These are phyloP conservation scores for California macrophylla DNA, from an alignment of 441 rosid genomes.

Conservation along the genomic window DNA sequence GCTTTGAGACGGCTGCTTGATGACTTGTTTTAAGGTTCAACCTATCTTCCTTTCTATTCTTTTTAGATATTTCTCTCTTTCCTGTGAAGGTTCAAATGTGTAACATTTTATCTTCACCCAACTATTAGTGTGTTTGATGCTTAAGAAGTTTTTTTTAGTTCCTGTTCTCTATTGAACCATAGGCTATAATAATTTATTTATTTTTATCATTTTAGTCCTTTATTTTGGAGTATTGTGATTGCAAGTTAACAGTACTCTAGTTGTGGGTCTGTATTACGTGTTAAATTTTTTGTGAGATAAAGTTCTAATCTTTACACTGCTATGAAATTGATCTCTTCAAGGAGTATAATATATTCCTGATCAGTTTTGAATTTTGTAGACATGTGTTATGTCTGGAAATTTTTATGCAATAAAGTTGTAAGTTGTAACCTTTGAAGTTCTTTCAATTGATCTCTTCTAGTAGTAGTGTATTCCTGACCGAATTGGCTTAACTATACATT, in stretches of 20 bases:
- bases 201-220: too few relatives aligned
- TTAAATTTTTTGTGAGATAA: background rate
- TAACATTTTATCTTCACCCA: background rate
- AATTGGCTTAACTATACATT: background rate
- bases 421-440: too few relatives aligned
- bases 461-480: too few relatives aligned
- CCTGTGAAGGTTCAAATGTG: background rate
- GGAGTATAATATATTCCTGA: background rate
- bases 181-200: background rate
- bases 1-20: conserved; percentile 40
- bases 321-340: background rate
- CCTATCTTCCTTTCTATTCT: conserved; percentile 4
- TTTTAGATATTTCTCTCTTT: background rate
- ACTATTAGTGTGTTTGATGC: background rate
- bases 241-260: too few relatives aligned
- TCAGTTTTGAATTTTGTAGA: background rate
- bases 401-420: too few relatives aligned
- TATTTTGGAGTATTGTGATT: too few relatives aligned
- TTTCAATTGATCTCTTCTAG: too few relatives aligned
- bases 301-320: background rate
- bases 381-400: too few relatives aligned
- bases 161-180: background rate
- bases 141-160: background rate
- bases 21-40: conserved; percentile 30
- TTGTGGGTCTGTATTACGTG: background rate